Conservation (phyloP, 352 stramenopile species). For the Phytophthora multivora region DNA sequence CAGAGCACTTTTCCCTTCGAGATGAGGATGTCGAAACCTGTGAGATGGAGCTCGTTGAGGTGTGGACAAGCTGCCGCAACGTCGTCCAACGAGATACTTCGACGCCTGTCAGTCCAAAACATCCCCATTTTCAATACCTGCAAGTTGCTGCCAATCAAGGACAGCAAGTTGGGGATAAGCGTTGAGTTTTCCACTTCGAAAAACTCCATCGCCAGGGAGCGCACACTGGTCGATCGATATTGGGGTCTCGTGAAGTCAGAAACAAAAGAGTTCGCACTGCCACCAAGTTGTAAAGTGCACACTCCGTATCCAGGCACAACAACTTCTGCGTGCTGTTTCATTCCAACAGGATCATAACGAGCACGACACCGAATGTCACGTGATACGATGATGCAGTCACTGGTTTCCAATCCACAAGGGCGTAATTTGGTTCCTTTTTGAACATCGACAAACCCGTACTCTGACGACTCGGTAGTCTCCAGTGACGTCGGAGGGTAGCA, state of each 20-base stretch:
- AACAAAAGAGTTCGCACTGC: not conserved
- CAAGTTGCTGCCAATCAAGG: slow-evolving; percentile 9
- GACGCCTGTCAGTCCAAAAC: slow-evolving; percentile 7
- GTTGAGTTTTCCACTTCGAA: slow-evolving; percentile 10
- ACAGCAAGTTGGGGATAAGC: not conserved
- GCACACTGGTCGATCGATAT: not conserved
- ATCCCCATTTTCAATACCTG: slow-evolving; percentile 9
- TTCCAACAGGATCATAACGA: not conserved
- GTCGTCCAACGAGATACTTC: not conserved
- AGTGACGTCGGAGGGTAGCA: slow-evolving; percentile 10
- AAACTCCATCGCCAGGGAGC: slow-evolving; percentile 4
- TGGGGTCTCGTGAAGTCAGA: not conserved
- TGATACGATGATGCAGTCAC: not conserved
- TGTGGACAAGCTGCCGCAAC: slow-evolving; percentile 6
- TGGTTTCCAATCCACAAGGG: not conserved
- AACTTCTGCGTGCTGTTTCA: not conserved
- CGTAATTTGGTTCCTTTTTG: slow-evolving; percentile 3
- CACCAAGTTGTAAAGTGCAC: not conserved
- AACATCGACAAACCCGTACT: slow-evolving; percentile 7
- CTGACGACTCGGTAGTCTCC: not conserved
- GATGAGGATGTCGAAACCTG: not conserved
- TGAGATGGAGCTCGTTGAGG: slow-evolving; percentile 9
- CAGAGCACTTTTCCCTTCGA: not conserved
- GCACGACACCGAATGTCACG: not conserved
- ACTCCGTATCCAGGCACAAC: slow-evolving; percentile 1